These are phyloP conservation scores for Austroboletus eburneus DNA, from an alignment of 768 basidiomycete species.

Conservation along the genomic window DNA sequence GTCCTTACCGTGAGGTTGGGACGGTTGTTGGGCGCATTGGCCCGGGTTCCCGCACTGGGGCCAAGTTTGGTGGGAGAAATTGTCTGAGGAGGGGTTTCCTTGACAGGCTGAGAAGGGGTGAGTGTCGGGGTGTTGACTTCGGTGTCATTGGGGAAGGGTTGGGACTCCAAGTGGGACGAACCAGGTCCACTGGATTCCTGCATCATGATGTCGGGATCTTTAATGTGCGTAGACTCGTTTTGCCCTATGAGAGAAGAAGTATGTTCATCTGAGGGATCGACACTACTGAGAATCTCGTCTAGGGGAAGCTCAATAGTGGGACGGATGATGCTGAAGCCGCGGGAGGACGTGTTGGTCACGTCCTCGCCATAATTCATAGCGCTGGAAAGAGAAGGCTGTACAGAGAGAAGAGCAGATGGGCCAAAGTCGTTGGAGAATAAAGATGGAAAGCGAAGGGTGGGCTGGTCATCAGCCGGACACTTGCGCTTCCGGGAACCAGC, in stretches of 20 bases:
- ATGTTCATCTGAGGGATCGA: slow-evolving; percentile 24
- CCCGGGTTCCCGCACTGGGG: slow-evolving; percentile 47
- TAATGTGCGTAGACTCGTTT: slow-evolving; percentile 1
- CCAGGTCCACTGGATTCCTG: slow-evolving; percentile 20
- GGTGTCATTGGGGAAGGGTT: slow-evolving; percentile 1
- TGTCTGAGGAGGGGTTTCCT: slow-evolving; percentile 45
- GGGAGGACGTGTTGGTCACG: slow-evolving; percentile 44
- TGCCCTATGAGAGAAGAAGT: slow-evolving; percentile 4
- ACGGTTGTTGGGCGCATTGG: slow-evolving; percentile 41
- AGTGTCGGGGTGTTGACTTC: slow-evolving; percentile 21
- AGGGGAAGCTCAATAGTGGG: slow-evolving; percentile 84
- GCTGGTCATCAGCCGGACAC: slow-evolving; percentile 20
- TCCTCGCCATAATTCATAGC: slow-evolving; percentile 78
- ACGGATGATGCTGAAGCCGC: slow-evolving; percentile 58
- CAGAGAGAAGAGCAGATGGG: slow-evolving; percentile 68
- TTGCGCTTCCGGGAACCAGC: slow-evolving; percentile 28
- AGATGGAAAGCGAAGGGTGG: slow-evolving; percentile 63
- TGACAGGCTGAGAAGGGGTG: slow-evolving; percentile 36
- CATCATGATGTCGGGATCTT: slow-evolving; percentile 27
- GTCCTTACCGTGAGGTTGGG: slow-evolving; percentile 64
- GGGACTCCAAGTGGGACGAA: slow-evolving; percentile 11
- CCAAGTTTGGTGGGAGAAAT: slow-evolving; percentile 58
- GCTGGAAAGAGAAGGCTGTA: slow-evolving; percentile 62
- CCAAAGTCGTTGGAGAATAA: slow-evolving; percentile 75
- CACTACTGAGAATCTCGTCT: slow-evolving; percentile 63